These are phyloP conservation scores for Mycena galopus DNA, from an alignment of 768 basidiomycete species.

Conservation along the genomic window DNA sequence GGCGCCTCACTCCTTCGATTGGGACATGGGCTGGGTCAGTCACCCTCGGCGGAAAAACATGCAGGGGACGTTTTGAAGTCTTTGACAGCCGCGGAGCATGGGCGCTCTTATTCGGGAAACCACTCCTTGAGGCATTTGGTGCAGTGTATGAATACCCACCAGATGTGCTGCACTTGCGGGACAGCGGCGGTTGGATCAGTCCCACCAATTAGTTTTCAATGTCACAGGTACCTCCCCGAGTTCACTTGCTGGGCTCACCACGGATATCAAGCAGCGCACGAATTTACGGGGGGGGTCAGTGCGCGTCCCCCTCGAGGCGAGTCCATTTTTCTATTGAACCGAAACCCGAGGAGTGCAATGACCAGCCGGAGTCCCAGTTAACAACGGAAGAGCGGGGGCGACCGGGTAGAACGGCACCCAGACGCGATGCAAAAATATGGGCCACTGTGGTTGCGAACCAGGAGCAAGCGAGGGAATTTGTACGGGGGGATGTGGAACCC, in stretches of 20 bases:
- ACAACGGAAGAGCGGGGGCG: no score
- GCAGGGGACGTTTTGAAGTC: background rate
- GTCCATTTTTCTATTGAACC: no score
- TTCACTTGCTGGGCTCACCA: slow-evolving; percentile 25
- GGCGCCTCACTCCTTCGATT: no score
- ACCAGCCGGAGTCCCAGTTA: no score
- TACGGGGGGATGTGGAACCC: no score
- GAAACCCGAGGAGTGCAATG: no score
- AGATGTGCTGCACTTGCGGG: background rate
- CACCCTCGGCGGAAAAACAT: background rate
- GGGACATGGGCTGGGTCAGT: slow-evolving; percentile 30
- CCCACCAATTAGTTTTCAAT: background rate
- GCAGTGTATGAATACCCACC: background rate
- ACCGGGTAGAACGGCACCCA: no score
- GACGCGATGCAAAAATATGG: no score
- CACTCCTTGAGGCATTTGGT: background rate
- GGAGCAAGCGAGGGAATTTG: no score
- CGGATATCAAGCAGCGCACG: slow-evolving; percentile 36
- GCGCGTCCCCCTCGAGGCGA: background rate
- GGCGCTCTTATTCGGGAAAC: background rate
- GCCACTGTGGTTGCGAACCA: no score
- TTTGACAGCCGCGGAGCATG: background rate
- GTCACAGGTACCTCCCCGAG: background rate
- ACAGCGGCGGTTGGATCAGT: background rate
- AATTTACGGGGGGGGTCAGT: slow-evolving; percentile 31